A percentile compares a stretch with the other conserved stretches of the same genome.
Conservation (phyloP, 2,329 filamentous ascomycete species). For the Coniochaeta sp. region DNA sequence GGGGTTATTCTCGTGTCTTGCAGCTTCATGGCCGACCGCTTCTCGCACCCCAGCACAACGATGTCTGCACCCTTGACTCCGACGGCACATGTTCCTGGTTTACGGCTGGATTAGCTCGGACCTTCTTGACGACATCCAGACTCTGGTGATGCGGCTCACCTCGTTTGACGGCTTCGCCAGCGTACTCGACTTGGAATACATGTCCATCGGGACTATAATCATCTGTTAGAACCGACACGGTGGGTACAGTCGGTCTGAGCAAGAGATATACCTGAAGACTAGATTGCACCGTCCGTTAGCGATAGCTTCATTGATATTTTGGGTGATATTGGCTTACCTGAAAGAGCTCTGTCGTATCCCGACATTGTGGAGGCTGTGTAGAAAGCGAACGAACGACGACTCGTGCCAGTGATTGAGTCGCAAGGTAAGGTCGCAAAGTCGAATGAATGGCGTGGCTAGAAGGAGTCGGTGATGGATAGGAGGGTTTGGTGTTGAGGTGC, state of each 20-base stretch:
- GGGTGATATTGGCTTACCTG: constrained; percentile 57
- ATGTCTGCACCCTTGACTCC: constrained; percentile 93
- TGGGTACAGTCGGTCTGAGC: constrained; percentile 28
- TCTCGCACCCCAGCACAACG: constrained; percentile 95
- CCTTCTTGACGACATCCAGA: background rate
- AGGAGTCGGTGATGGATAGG: background rate
- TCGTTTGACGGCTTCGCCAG: constrained; percentile 96
- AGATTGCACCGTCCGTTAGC: constrained; percentile 33
- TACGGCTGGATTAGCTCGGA: constrained; percentile 11
- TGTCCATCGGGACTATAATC: constrained; percentile 83
- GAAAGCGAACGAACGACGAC: background rate
- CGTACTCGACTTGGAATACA: constrained; percentile 99
- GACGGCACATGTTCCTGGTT: constrained; percentile 88
- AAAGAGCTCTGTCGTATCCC: constrained; percentile 98
- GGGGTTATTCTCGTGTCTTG: constrained; percentile 99
- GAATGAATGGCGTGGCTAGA: background rate
- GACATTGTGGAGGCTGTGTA: constrained; percentile 58
- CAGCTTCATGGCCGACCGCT: constrained; percentile 97
- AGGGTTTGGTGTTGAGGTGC: background rate
- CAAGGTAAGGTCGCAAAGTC: background rate
- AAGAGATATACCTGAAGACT: constrained; percentile 65
- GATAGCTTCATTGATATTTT: constrained; percentile 8
- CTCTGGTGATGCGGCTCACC: constrained; percentile 43
- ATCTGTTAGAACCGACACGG: background rate
- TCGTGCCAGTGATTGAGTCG: background rate